Base-by-base conservation (phyloP, 2,329 filamentous ascomycete species). In the Tolypocladium endophyticum region DNA sequence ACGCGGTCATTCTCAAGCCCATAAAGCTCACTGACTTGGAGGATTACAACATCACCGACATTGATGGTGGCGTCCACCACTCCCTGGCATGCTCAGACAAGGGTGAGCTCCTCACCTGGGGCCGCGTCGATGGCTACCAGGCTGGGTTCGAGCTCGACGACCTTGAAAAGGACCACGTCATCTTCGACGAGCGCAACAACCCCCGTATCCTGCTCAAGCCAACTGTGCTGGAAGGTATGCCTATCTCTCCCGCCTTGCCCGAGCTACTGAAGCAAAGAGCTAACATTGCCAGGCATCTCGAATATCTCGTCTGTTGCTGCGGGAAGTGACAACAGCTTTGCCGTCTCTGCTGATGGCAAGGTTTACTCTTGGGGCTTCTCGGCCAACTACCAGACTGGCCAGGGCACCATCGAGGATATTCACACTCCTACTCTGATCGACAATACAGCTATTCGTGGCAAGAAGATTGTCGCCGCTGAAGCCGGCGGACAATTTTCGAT, bases 401-500 rank as follows among this genome's bases (percentile, higher is more conserved):
- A 87, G 63, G 89, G 88, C 45, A 87, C 82, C 1, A 84, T 84
- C n/a, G 89, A 94, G 56, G 91, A 96, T 66, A 82, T 96, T 36
- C 81, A 87, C 65, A 80, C 83, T 30, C 90, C 92, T 0, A 94
- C 88, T 0, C 68, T 87, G 56, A 89, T 97, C 59, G 89, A 95
- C 68, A 96, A 96, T 76, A 89, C 87, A 16, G 92, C 91, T 50
- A 83, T 94, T 35, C 82, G 86, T 36, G 89, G 84, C 50, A 87
- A 88, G 74, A 85, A 87, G 72, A 80, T 97, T 52, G 80, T 86
- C 39, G 90, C 82, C 74, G 89, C 89, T n/a, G 90, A 89, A 52
- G 88, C 88, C n/a, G 92, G 93, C 64, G 92, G 92, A 6, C 92
- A 97, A 70, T 97, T 85, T 72, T 88, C 86, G 1, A 74, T 90